A percentile compares a stretch with the other conserved stretches of the same genome.
Evolutionary conservation across 257 asterid genomes (phyloP).

Genomic region (Schizonepeta tenuifolia): DNA sequence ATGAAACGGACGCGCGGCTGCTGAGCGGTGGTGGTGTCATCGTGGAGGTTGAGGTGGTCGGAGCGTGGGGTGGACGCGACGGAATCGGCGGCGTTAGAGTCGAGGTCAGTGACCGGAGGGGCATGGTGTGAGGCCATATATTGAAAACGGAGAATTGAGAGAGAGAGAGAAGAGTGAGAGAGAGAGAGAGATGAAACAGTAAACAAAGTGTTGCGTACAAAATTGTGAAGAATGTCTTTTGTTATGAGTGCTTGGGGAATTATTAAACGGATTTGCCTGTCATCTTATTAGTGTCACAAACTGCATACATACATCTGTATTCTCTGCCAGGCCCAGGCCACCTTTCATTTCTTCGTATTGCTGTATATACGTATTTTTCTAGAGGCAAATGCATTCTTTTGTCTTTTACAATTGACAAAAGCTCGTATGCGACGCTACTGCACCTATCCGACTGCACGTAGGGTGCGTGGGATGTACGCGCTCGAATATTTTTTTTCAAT

Average conservation of each 20-base stretch:
- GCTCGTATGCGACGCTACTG: too few relatives aligned
- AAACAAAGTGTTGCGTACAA: constrained; percentile 33
- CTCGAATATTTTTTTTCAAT: too few relatives aligned
- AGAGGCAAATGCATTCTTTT: too few relatives aligned
- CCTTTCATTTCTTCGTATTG: too few relatives aligned
- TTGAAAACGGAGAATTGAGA: not conserved
- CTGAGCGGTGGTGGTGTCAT: constrained; percentile 38
- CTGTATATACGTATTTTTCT: too few relatives aligned
- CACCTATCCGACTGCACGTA: too few relatives aligned
- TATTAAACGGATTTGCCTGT: constrained; percentile 15
- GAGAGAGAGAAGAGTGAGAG: constrained; percentile 23
- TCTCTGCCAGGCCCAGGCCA: not conserved
- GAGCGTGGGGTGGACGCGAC: constrained; percentile 83
- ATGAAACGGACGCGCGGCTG: constrained; percentile 75
- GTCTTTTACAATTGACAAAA: too few relatives aligned
- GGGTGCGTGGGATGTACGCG: too few relatives aligned
- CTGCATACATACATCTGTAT: too few relatives aligned
- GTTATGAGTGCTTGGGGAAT: not conserved
- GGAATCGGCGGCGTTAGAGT: constrained; percentile 59
- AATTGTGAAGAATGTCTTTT: constrained; percentile 30
- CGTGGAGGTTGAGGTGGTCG: constrained; percentile 51
- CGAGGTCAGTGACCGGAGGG: constrained; percentile 48
- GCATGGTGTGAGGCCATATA: constrained; percentile 53
- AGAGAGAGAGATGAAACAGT: constrained; percentile 27
- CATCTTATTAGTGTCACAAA: constrained; percentile 22